Base-by-base conservation (phyloP, 495 filamentous ascomycete species). In the Neurospora sp. region DNA sequence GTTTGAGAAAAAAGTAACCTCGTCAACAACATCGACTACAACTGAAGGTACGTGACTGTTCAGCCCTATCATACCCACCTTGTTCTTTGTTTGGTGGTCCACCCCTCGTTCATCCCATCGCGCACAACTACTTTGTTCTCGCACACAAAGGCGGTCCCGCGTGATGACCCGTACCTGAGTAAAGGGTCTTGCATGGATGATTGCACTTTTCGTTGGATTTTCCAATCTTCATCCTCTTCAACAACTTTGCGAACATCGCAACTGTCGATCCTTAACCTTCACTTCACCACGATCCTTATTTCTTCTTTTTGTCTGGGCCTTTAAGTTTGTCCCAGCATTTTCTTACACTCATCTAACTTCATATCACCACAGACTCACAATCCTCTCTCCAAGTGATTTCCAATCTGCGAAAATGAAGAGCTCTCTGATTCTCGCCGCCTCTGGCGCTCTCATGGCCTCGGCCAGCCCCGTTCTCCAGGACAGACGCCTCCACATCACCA, bases 331-430 rank as follows among this genome's bases (percentile, higher is more conserved):
- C 73, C 38, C 46, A 68, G 22, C 5, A 40, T 27, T 69, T 22
- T 14, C 2, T 31, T 31, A 73, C 74, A 77, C 77, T 79, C 75
- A 73, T 76, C 78, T 73, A 66, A 66, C 27, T 18, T 18, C 27
- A 35, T 35, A 35, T 66, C 53, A 66, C 27, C 11, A 66, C 53
- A 66, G 53, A 66, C 53, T 35, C 27, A 35, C 31, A 66, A 18
- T 18, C 14, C 16, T 66, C 44, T 48, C 44, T 48, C 44, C 27
- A 61, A 31, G 53, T 27, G 53, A 35, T 66, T 18, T 6, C 12
- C 16, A 35, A 35, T 66, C 53, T 16, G 27, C 69, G 82, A 88
- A 87, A 42, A 96, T 96, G 93, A 92, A 88, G 81, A 89, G 85
- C 71, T 89, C 91, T 40, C 78, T 89, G 71, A 70, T 92, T 70